These are phyloP conservation scores for Lentinus polychrous DNA, from an alignment of 1,284 basidiomycete genomes.

Conservation along the genomic window DNA sequence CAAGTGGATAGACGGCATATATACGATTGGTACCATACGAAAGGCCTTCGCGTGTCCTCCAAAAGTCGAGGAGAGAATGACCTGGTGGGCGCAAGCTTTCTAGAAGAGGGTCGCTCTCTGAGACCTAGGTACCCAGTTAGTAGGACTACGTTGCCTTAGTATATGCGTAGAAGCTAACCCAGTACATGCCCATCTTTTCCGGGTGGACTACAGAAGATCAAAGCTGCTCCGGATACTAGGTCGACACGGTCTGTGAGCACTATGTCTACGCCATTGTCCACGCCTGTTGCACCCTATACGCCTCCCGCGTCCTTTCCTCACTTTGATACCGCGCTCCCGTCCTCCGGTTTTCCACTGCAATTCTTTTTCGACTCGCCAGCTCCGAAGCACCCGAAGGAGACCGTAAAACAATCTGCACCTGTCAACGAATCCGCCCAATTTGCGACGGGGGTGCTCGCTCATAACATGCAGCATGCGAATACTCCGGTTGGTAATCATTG, in stretches of 20 bases:
- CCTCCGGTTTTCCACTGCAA: constrained; percentile 3
- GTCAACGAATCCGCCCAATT: background rate
- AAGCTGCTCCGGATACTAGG: background rate
- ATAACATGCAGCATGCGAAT: background rate
- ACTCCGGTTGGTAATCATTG: background rate
- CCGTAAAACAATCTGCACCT: background rate
- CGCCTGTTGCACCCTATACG: constrained; percentile 2
- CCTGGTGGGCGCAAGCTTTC: too few species aligned
- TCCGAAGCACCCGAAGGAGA: too few species aligned
- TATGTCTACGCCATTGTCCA: constrained; percentile 1
- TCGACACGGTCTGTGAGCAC: background rate
- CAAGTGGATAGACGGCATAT: constrained; percentile 64
- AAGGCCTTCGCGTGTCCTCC: constrained; percentile 56
- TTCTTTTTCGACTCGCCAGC: constrained; percentile 3
- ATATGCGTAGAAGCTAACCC: background rate
- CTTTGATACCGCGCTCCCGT: background rate
- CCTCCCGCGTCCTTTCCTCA: background rate
- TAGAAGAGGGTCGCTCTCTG: background rate
- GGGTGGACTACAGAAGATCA: background rate
- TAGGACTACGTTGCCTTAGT: background rate
- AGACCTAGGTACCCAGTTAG: background rate
- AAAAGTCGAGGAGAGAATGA: constrained; percentile 8
- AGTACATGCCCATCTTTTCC: background rate
- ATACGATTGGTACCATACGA: constrained; percentile 67
- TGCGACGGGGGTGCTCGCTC: background rate